phyloP scores from a whole-genome alignment of 352 stramenopile species.

The Phytophthora meadii region DNA sequence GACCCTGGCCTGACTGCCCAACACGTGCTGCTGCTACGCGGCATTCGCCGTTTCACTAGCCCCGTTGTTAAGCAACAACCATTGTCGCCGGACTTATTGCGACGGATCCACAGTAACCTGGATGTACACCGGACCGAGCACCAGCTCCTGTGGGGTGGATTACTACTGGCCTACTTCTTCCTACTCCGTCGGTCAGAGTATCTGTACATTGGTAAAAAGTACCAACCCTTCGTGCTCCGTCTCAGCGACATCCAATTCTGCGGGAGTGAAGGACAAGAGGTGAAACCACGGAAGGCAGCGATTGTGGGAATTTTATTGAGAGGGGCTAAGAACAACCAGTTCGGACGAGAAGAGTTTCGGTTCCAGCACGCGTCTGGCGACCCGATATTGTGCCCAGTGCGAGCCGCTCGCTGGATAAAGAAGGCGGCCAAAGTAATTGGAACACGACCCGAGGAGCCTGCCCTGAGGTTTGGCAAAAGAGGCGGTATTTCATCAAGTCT shows the following conservation, averaged over 20 bases:
- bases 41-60: not conserved
- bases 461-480: not conserved
- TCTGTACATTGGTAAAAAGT: not conserved
- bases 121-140: not conserved
- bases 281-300: not conserved
- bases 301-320: constrained; percentile 22
- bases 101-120: not conserved
- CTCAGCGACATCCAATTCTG: constrained; percentile 12
- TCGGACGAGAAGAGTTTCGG: constrained; percentile 20
- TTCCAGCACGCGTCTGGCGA: constrained; percentile 18
- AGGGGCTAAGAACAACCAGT: constrained; percentile 35
- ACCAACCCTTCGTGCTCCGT: constrained; percentile 12
- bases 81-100: not conserved
- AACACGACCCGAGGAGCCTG: not conserved
- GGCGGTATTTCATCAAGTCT: not conserved
- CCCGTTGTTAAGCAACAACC: not conserved
- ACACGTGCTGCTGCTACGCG: not conserved
- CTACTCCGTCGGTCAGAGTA: not conserved
- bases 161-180: not conserved
- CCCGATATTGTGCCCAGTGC: too few relatives aligned
- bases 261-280: not conserved
- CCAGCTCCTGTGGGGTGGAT: not conserved
- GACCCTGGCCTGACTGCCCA: not conserved
- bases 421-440: not conserved
- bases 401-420: not conserved